phyloP scores from a whole-genome alignment of 2,329 filamentous ascomycete genomes.

The Dactylellina haptotyla region DNA sequence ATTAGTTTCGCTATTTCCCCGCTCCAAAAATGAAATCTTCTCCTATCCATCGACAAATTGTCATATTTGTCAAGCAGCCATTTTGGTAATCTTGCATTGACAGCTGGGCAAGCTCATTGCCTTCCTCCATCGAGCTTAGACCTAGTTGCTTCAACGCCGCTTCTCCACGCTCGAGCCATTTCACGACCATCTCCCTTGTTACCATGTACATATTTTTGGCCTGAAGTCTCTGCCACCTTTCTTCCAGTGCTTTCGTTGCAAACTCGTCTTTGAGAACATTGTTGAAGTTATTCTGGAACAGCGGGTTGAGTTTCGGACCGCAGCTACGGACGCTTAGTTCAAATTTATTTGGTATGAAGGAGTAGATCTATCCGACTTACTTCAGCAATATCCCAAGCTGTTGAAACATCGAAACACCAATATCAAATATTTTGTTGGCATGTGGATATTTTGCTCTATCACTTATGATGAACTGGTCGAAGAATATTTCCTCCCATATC shows the following conservation, averaged over 20 bases:
- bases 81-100: conserved; percentile 28
- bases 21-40: conserved; percentile 10
- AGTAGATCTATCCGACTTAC: not conserved
- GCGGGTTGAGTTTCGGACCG: conserved; percentile 7
- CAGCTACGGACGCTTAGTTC: conserved; percentile 9
- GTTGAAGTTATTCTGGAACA: conserved; percentile 15
- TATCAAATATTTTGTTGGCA: conserved; percentile 13
- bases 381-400: not conserved
- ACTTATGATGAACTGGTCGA: conserved; percentile 13
- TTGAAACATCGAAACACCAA: not conserved
- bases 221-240: conserved; percentile 23
- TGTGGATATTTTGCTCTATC: not conserved
- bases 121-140: conserved; percentile 10
- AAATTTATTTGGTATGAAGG: not conserved
- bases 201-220: conserved; percentile 37
- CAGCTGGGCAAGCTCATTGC: not conserved
- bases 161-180: conserved; percentile 3
- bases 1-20: no score
- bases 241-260: not conserved
- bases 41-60: conserved; percentile 6
- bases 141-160: conserved; percentile 1
- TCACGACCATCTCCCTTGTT: conserved; percentile 24
- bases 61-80: conserved; percentile 32
- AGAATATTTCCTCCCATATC: conserved; percentile 24
- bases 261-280: not conserved